phyloP scores from a whole-genome alignment of 352 stramenopile species.

The Elongisporangium anandrum region DNA sequence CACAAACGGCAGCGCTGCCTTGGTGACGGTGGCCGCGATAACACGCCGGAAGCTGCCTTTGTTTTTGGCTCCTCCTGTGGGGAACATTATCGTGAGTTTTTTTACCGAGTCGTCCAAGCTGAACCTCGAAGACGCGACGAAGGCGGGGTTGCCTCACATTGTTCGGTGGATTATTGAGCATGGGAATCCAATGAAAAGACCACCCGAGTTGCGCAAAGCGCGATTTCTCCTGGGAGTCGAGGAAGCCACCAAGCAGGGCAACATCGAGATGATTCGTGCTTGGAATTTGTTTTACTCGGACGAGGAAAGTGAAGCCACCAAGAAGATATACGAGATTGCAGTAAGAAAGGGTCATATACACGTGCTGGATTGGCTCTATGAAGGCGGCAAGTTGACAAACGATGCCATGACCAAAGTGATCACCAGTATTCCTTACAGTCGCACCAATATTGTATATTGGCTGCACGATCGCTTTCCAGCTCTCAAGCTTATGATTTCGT shows the following conservation, averaged over 20 bases:
- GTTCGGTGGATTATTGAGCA: neutral
- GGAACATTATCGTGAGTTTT: neutral
- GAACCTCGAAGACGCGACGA: neutral
- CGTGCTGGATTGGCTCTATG: constrained; percentile 36
- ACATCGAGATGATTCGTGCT: neutral
- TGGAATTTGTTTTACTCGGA: neutral
- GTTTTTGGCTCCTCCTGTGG: neutral
- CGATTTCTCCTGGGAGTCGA: neutral
- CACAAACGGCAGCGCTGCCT: neutral
- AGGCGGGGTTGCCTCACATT: neutral
- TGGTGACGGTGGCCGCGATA: neutral
- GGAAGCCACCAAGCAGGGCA: neutral
- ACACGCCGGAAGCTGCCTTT: neutral
- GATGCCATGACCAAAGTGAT: constrained; percentile 37
- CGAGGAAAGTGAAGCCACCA: neutral
- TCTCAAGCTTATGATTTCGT: constrained; percentile 29
- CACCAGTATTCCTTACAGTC: constrained; percentile 17
- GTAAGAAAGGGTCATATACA: constrained; percentile 31
- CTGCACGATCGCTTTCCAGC: constrained; percentile 32
- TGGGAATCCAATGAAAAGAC: neutral
- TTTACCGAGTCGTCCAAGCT: neutral
- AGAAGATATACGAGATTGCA: constrained; percentile 4
- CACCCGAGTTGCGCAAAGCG: neutral
- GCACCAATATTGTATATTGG: constrained; percentile 22
- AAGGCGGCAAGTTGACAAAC: constrained; percentile 16